Evolutionary conservation across 2,329 filamentous ascomycete genomes (phyloP), one percentile per base, ranked within the genome.

Genomic region (Trichoderma brevicompactum): DNA sequence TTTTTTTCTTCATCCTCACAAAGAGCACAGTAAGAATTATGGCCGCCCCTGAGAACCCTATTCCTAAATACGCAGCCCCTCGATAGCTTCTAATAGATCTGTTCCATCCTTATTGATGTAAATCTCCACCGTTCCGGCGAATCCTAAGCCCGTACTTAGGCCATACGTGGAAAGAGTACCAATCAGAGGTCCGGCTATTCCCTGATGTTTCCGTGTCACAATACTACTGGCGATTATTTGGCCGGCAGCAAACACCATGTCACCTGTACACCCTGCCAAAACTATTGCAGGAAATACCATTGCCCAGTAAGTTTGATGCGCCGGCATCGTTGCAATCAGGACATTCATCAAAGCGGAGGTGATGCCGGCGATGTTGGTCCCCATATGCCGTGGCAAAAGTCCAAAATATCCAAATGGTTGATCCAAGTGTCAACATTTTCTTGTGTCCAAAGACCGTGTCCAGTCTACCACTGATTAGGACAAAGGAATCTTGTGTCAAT

Each of bases 221-320:
- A 41, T 40, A 12, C 55, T 59, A 28, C 55, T 48, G 12, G 55
- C 55, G 1, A 59, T 48, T 12, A 59, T 59, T 48, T 59, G 55
- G 3, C 55, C 55, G 15, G 55, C 55, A 12, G 55, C 55, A n/a
- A 59, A 59, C 13, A 59, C 55, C 55, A 59, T 59, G n/a, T 59
- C 55, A 10, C 55, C 55, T 1, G 55, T 59, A 48, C 41, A 59
- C 7, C 38, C 55, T 1, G 40, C 55, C 12, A 59, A 40, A 10
- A 59, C 23, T 28, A 59, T 59, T 28, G 55, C 55, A 8, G 55
- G 55, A 2, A 48, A 43, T 2, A 59, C 17, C 55, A 59, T 59
- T 7, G 55, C 55, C 55, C 55, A 59, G n/a, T 48, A 59, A 10
- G 12, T n/a, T n/a, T 59, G 55, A 13, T 59, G 55, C 5, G 38